Evolutionary conservation across 257 asterid genomes (phyloP), one percentile per base, ranked within the genome.

Genomic region (Scutellaria galericulata): DNA sequence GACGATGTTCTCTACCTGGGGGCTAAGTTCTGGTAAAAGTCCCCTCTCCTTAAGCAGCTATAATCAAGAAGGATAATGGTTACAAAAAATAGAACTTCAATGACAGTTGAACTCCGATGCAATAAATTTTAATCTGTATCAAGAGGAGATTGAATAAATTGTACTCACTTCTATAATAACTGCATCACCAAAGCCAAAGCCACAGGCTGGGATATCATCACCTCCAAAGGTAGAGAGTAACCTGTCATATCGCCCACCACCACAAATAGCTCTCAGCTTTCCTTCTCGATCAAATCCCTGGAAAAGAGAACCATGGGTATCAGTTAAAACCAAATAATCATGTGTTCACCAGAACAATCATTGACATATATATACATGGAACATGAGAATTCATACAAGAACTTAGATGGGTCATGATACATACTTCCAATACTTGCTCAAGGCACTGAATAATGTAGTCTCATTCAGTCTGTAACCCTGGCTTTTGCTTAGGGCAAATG

Each of bases 161-260:
- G 18, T 3, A 81, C 96, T 84, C 75, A 94, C 99, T 87, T 95
- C 99, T n/a, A 92, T 58, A 73, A 95, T 86, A 51, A 95, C 99
- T 37, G 99, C 99, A 83, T 95, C 99, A 18, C 98, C 99, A 69
- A 91, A 91, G 76, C 99, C 99, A 85, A 91, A 94, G 70, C 99
- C 99, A 83, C 99, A 94, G 64, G 99, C 97, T 48, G 99, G 97
- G 72, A 89, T 51, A 72, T 91, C 97, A 68, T 94, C 96, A 22
- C 98, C 97, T 75, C 97, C 97, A 53, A 89, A 94, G 20, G 96
- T 89, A 64, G 98, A 91, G 51, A 94, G 91, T 73, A 94, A 78
- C 20, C 78, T 79, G 81, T 94, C 99, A 77, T 94, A 94, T 60
- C 99, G 83, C 39, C 99, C 99, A 64, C 97, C 97, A 10, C 99